A percentile compares a stretch with the other conserved stretches of the same genome.
Evolutionary conservation across 345 rosid species (phyloP).

Genomic region (Xanthoceras sorbifolium): DNA sequence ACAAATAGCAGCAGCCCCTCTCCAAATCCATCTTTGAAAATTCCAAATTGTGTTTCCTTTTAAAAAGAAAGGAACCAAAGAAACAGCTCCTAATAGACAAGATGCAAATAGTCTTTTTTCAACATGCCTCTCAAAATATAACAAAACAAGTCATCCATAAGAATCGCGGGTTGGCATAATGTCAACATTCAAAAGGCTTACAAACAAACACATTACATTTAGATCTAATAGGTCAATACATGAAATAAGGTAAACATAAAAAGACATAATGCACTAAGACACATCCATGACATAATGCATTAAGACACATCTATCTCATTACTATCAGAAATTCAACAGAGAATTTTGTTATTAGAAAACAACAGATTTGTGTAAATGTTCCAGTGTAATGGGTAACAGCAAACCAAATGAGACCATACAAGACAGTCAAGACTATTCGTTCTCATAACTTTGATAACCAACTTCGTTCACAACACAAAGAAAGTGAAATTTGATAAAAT

Average conservation of each 20-base stretch:
- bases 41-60: background rate
- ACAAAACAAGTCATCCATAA: background rate
- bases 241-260: background rate
- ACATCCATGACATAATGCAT: background rate
- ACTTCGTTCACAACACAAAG: background rate
- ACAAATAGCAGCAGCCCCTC: background rate
- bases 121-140: background rate
- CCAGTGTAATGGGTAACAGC: background rate
- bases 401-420: slow-evolving; percentile 15
- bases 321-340: background rate
- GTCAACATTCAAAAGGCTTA: background rate
- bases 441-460: background rate
- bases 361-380: background rate
- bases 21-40: background rate
- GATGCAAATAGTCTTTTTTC: too few species aligned
- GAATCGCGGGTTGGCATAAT: background rate
- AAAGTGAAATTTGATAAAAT: background rate
- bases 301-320: background rate
- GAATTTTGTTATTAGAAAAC: background rate
- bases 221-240: background rate
- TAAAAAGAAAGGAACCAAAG: too few species aligned
- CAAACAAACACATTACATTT: background rate
- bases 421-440: background rate
- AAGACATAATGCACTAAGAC: background rate
- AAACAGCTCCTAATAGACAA: too few species aligned